A percentile compares a stretch with the other conserved stretches of the same genome.
Evolutionary conservation across 768 basidiomycete species (phyloP).

Genomic region (Dacryopinax spathularia): DNA sequence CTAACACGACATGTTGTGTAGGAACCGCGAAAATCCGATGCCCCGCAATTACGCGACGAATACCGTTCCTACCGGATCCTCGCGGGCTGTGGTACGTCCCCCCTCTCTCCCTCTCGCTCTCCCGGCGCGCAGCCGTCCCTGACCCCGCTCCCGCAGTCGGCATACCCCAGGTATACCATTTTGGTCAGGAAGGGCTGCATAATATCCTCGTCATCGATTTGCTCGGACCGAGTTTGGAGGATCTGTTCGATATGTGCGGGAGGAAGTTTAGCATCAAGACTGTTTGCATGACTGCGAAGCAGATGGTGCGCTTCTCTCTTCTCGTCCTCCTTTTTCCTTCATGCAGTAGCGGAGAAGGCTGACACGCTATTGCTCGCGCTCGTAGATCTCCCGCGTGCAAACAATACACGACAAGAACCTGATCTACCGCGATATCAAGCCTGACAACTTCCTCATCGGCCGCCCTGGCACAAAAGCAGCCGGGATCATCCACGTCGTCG

Average conservation of each 20-base stretch:
- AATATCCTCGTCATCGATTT: constrained; percentile 98
- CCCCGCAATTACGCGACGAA: constrained; percentile 94
- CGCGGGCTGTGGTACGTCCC: constrained; percentile 18
- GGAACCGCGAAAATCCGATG: constrained; percentile 84
- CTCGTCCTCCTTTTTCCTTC: neutral
- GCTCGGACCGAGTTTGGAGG: constrained; percentile 89
- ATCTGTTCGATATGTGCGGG: constrained; percentile 98
- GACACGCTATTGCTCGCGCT: neutral
- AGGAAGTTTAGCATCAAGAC: constrained; percentile 97
- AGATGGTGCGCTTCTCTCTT: constrained; percentile 41
- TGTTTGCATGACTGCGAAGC: constrained; percentile 95
- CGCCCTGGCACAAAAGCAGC: constrained; percentile 81
- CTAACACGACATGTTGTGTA: constrained; percentile 23
- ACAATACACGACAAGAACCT: constrained; percentile 99
- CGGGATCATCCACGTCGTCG: constrained; percentile 54
- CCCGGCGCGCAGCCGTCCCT: neutral
- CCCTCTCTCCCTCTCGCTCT: neutral
- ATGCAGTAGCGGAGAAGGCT: too few relatives aligned
- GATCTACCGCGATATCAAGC: constrained; percentile 99
- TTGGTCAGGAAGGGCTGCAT: constrained; percentile 93
- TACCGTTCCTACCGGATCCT: constrained; percentile 69
- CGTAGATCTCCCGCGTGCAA: constrained; percentile 82
- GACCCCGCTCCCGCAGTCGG: constrained; percentile 54
- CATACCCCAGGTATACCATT: constrained; percentile 98
- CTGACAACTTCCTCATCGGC: constrained; percentile 97